Base-by-base conservation (phyloP, 331 rosid genomes). In the Pyrus hybrid region DNA sequence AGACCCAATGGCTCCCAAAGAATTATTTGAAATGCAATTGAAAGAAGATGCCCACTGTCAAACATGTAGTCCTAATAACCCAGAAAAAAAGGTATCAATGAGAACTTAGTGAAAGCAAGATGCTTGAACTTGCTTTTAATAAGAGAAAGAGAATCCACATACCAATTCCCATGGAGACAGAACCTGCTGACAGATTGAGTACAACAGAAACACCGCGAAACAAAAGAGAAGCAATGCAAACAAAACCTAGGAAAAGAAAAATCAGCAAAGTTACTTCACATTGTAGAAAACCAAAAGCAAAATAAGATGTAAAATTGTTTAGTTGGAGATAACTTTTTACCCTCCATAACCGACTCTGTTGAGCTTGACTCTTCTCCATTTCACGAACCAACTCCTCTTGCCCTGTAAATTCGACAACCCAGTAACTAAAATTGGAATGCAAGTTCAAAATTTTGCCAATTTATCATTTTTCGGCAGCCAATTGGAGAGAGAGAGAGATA, bases 101-200 rank as follows among this genome's bases (percentile, higher is more conserved):
- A 11, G 32, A 58, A 14, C 26, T 12, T 28, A 28, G 61, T 30
- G 47, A 54, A 54, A 29, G 7, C 23, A 4, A 70, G 54, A 29
- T n/a, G 74, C 51, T 7, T 30, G 57, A 21, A 14, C 57, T 28
- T 2, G 51, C 41, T 41, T 41, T 30, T 18, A 30, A 8, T 18
- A 8, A 63, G 16, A 28, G 33, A 65, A 20, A 10, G 49, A 66
- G 51, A 32, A 30, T n/a, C 58, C 29, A 9, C 91, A 61, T 90
- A 94, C 99, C 96, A 92, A 83, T 83, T 92, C 91, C 97, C 97
- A 94, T 2, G 97, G 97, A 72, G 91, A 84, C 82, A 85, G 75
- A 85, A 80, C 86, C 83, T 92, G 99, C 77, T 85, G 85, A 82
- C 74, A 81, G 81, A 90, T 89, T 51, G 99, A 90, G 87, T 87